phyloP scores from a whole-genome alignment of 2,329 filamentous ascomycete genomes.

The Pestalotiopsis sp. region DNA sequence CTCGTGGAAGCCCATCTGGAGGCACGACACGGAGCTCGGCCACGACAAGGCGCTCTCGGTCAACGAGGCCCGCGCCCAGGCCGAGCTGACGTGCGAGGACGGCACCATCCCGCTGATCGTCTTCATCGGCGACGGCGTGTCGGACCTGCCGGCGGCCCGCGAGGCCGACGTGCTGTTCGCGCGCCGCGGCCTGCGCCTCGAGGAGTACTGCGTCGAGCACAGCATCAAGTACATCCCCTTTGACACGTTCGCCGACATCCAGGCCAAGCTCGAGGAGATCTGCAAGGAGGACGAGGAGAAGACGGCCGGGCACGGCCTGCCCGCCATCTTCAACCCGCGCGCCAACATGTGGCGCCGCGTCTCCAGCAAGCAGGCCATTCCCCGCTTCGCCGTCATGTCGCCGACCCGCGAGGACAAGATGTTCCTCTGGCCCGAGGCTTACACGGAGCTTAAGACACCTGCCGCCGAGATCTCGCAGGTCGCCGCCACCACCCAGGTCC shows the following conservation, averaged over 20 bases:
- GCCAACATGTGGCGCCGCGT: conserved; percentile 70
- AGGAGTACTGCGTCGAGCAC: conserved; percentile 69
- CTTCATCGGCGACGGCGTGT: conserved; percentile 73
- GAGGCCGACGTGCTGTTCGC: conserved; percentile 72
- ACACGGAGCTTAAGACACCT: conserved; percentile 47
- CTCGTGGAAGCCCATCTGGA: conserved; percentile 68
- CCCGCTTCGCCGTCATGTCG: conserved; percentile 31
- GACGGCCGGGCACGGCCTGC: conserved; percentile 62
- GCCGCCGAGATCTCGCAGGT: conserved; percentile 23
- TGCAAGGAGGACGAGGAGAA: conserved; percentile 61
- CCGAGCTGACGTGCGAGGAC: conserved; percentile 57
- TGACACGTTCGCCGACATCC: conserved; percentile 69
- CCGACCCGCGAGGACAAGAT: conserved; percentile 63
- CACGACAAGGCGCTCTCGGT: conserved; percentile 71
- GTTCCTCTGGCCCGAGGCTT: conserved; percentile 65
- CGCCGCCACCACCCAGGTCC: conserved; percentile 4
- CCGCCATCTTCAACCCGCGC: conserved; percentile 66
- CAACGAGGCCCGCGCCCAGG: conserved; percentile 59
- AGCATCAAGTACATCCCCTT: conserved; percentile 63
- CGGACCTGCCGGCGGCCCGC: conserved; percentile 66
- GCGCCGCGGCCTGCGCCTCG: conserved; percentile 63
- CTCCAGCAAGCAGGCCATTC: conserved; percentile 58
- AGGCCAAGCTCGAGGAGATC: conserved; percentile 61
- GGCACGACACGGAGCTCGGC: conserved; percentile 65
- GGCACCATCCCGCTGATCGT: conserved; percentile 68